These are phyloP conservation scores for Vitis hybrid DNA, from an alignment of 177 flowering plant species.

Conservation along the genomic window DNA sequence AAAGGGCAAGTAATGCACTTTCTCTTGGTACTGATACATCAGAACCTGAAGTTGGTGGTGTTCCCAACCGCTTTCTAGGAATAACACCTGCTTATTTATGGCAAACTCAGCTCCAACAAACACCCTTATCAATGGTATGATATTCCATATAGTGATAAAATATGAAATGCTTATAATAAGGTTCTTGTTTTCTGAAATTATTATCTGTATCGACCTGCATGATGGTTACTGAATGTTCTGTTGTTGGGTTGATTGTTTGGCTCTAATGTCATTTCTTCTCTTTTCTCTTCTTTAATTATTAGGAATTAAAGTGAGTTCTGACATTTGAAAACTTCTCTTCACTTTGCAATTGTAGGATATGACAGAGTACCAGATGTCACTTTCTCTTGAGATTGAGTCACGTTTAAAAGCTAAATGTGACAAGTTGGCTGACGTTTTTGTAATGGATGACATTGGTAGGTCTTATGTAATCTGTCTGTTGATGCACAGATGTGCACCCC, in stretches of 20 bases:
- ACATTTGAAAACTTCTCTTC: not conserved
- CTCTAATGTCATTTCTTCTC: not conserved
- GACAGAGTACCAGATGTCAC: constrained; percentile 67
- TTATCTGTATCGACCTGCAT: not conserved
- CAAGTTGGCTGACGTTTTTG: constrained; percentile 69
- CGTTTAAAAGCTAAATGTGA: constrained; percentile 82
- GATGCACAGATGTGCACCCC: not conserved
- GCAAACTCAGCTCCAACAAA: constrained; percentile 74
- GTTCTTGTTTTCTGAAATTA: not conserved
- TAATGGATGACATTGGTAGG: constrained; percentile 73
- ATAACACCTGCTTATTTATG: constrained; percentile 79
- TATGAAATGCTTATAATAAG: not conserved
- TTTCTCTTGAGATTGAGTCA: constrained; percentile 68
- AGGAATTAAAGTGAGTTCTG: not conserved
- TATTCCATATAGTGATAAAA: not conserved
- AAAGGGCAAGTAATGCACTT: constrained; percentile 28
- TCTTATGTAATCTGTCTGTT: constrained; percentile 9
- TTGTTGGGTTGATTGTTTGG: not conserved
- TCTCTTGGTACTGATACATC: constrained; percentile 34
- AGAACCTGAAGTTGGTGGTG: constrained; percentile 92
- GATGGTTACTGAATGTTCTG: not conserved
- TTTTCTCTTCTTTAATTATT: not conserved
- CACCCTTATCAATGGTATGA: constrained; percentile 63
- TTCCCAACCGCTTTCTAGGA: constrained; percentile 90
- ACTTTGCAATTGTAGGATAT: constrained; percentile 47